phyloP scores from a whole-genome alignment of 2,329 filamentous ascomycete genomes.

The Apiospora pterosperma region DNA sequence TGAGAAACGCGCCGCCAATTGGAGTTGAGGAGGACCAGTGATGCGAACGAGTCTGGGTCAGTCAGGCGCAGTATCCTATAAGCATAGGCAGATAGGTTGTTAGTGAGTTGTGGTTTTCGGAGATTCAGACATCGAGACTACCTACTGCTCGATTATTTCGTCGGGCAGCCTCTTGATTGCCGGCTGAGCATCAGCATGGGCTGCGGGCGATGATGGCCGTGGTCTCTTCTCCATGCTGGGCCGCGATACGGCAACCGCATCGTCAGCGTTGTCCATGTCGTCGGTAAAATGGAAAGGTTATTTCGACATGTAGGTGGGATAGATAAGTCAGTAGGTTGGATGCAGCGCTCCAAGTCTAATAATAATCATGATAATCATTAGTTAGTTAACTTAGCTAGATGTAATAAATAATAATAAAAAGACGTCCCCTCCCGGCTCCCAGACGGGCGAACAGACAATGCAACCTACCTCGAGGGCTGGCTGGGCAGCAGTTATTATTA shows the following conservation, averaged over 20 bases:
- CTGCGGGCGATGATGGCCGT: conserved; percentile 4
- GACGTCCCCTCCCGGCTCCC: no score
- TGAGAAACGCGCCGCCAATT: conserved; percentile 65
- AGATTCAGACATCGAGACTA: conserved; percentile 9
- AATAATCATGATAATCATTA: no score
- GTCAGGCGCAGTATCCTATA: conserved; percentile 57
- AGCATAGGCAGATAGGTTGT: not conserved
- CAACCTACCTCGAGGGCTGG: no score
- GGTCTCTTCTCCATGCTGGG: conserved; percentile 6
- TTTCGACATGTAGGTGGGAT: not conserved
- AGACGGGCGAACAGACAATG: no score
- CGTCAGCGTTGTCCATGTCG: not conserved
- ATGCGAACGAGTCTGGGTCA: conserved; percentile 63
- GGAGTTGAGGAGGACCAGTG: conserved; percentile 60
- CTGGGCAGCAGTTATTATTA: not conserved
- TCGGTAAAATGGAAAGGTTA: not conserved
- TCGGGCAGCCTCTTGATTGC: conserved; percentile 59
- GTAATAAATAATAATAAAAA: no score
- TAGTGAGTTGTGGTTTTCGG: not conserved
- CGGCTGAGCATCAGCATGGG: conserved; percentile 16
- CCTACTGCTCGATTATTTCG: conserved; percentile 67
- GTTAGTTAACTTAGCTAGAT: no score
- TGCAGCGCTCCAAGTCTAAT: not conserved
- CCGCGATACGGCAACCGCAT: not conserved
- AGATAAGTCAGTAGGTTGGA: not conserved